Evolutionary conservation across 192 early-diverging fungal genomes (phyloP), one percentile per base, ranked within the genome.

Genomic region (Coemansia furcata): DNA sequence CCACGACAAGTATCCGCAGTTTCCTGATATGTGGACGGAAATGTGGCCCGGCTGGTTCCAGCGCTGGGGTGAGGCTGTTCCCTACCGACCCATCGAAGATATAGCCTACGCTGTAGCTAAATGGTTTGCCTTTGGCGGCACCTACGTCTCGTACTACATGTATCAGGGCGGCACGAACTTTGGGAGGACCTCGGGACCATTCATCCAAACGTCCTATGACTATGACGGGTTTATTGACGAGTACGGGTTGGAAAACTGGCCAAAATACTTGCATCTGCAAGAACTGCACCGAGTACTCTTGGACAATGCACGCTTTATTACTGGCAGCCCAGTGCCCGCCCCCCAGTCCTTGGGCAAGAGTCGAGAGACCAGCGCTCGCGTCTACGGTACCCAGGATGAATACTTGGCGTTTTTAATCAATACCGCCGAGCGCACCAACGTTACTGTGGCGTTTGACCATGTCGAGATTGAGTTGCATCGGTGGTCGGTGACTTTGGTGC

Each of bases 111-210:
- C 86, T 7, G 69, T 78, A 10, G 85, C 86, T 8, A 71, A 84
- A 58, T 89, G 84, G 70, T 84, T 85, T 72, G 83, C 85, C 4
- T 50, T 69, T 15, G 86, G 88, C 40, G 88, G 88, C 58, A 84
- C 83, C 0, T 87, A 86, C 65, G 69, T 84, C 15, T 66, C 72
- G 3, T 87, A 89, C 46, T 84, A 84, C 62, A 88, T 85, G 87
- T 89, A 83, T 64, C 87, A 89, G 57, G 89, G 89, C 32, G 89
- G 89, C 26, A 90, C 88, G 10, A 90, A 89, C 68, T 89, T 87
- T 71, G 88, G 86, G 15, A 72, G 80, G 47, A 69, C 80, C 2
- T 69, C 80, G 12, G 73, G 80, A 0, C 80, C 80, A 23, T 74
- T 83, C 55, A 68, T 78, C 35, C 49, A 26, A 17, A 83, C 76